Evolutionary conservation across 768 basidiomycete genomes (phyloP).

Genomic region (Auricularia sp.): DNA sequence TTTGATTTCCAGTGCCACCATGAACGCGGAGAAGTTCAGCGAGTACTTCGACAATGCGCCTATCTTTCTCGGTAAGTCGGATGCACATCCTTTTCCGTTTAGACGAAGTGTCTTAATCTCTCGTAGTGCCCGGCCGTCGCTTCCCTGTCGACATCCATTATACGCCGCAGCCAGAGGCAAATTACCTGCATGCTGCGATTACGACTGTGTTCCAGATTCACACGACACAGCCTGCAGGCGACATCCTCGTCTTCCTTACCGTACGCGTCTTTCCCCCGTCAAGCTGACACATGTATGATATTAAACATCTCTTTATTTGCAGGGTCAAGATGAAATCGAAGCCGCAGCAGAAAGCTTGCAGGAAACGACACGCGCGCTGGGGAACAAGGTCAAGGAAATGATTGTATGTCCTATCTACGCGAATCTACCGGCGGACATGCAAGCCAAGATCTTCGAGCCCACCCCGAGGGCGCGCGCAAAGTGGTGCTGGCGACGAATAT

Average conservation of each 20-base stretch:
- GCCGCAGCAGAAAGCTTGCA: constrained; percentile 92
- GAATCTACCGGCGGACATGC: constrained; percentile 98
- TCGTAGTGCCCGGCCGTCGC: constrained; percentile 84
- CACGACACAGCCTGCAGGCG: constrained; percentile 95
- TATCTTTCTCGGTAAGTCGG: constrained; percentile 67
- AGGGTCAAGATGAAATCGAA: constrained; percentile 99
- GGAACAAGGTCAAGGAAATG: constrained; percentile 91
- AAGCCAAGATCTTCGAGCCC: constrained; percentile 98
- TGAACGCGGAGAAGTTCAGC: constrained; percentile 97
- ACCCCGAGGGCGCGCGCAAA: constrained; percentile 95
- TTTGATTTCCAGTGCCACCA: constrained; percentile 72
- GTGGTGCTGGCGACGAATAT: constrained; percentile 98
- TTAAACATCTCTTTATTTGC: constrained; percentile 8
- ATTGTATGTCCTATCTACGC: constrained; percentile 98
- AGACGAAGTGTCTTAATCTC: neutral
- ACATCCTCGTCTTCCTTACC: constrained; percentile 95
- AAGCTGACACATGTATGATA: neutral
- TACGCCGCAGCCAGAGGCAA: constrained; percentile 98
- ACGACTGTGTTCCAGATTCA: constrained; percentile 99
- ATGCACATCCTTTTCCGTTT: neutral
- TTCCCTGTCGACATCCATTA: constrained; percentile 99
- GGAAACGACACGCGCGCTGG: constrained; percentile 89
- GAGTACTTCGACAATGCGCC: constrained; percentile 96
- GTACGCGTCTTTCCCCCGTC: constrained; percentile 32
- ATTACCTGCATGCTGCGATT: constrained; percentile 96